phyloP scores from a whole-genome alignment of 345 rosid genomes.

The Euphorbia lathyris region DNA sequence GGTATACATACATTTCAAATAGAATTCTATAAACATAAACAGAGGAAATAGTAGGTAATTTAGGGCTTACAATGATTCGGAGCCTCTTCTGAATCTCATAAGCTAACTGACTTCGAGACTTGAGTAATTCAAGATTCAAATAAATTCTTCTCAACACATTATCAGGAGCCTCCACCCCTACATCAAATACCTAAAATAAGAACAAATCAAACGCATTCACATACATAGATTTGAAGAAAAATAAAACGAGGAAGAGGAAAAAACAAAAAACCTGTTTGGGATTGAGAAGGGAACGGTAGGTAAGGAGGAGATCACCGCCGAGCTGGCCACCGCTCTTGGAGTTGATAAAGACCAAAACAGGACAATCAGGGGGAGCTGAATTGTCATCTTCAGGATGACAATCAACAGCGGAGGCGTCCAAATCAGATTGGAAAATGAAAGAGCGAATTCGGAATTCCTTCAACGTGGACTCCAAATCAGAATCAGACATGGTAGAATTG shows the following conservation, averaged over 20 bases:
- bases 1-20: no score
- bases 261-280: slow-evolving; percentile 46
- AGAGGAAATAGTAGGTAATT: not conserved
- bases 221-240: not conserved
- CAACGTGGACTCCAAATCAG: slow-evolving; percentile 14
- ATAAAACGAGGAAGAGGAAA: no score
- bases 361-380: slow-evolving; percentile 39
- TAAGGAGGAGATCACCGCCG: slow-evolving; percentile 68
- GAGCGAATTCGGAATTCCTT: slow-evolving; percentile 53
- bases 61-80: slow-evolving; percentile 59
- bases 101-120: slow-evolving; percentile 43
- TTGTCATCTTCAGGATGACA: slow-evolving; percentile 4
- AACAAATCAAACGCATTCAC: not conserved
- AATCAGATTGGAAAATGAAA: slow-evolving; percentile 49
- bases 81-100: slow-evolving; percentile 44
- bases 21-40: not conserved
- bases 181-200: slow-evolving; percentile 61
- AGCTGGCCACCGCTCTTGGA: slow-evolving; percentile 90
- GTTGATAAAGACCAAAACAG: slow-evolving; percentile 75
- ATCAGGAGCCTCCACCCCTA: slow-evolving; percentile 68
- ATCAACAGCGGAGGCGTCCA: slow-evolving; percentile 8
- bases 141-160: slow-evolving; percentile 53
- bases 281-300: slow-evolving; percentile 58
- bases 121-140: slow-evolving; percentile 56
- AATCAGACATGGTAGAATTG: slow-evolving; percentile 29